Base-by-base conservation (phyloP, 352 stramenopile genomes). In the Phytophthora crassamura region DNA sequence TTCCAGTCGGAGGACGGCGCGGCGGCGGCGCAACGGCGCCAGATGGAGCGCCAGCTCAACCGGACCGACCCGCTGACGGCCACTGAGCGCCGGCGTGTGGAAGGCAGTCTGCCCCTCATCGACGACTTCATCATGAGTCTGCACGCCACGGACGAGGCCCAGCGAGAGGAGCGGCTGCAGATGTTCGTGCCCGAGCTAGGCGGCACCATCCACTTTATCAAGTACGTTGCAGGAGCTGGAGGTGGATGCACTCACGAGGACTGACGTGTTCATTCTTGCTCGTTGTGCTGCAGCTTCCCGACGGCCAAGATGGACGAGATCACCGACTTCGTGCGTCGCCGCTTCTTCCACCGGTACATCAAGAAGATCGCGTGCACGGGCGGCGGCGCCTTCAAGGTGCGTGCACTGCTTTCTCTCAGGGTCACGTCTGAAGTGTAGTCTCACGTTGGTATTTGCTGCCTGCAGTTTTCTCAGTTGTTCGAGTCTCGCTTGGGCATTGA, bases 161-260 rank as follows among this genome's bases (percentile, higher is more conserved):
- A 86, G 45, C 69, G 85, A 48, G 74, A 89, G 50, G 71, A 92
- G 75, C 69, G 73, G 33, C 73, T 88, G 51, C 51, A 88, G 61
- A 80, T 97, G 42, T 61, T 85, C 25, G 78, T 93, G 47, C 78
- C 98, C 2, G 65, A 78, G 11, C 61, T 89, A 16, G 90, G 89
- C 20, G 96, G 95, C n/a, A 95, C 89, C 51, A 91, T 99, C 42
- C 97, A 99, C 72, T 99, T 99, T 68, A 87, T 78, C 51, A 83
- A 72, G 78, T 87, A 32, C 46, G 69, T 74, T n/a, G n/a, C n/a
- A n/a, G n/a, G n/a, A n/a, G n/a, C 7, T 10, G 20, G 8, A 15
- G 42, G 14, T 16, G 20, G 28, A 25, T n/a, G 12, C n/a, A 28
- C 32, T 16, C 20, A 22, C 2, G 14, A 18, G 45, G 22, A 40